These are phyloP conservation scores for Phytophthora capsici DNA, from an alignment of 352 stramenopile genomes.

Conservation along the genomic window DNA sequence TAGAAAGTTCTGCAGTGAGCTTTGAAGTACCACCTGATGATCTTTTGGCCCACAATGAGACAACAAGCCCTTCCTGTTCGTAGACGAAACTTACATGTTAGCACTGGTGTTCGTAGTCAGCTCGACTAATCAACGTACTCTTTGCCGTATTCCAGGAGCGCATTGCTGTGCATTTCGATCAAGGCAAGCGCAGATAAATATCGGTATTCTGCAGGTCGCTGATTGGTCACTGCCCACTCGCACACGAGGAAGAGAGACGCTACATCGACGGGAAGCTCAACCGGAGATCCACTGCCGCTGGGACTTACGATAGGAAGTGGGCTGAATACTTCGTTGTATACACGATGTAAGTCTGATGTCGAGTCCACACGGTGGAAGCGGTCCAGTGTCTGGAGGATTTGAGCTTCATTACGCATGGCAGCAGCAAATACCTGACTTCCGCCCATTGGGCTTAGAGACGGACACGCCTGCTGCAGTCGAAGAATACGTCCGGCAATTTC, in stretches of 20 bases:
- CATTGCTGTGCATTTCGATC: slow-evolving; percentile 84
- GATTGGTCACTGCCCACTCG: slow-evolving; percentile 84
- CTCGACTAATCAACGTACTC: slow-evolving; percentile 41
- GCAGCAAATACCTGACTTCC: slow-evolving; percentile 38
- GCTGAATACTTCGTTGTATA: slow-evolving; percentile 80
- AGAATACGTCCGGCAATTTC: slow-evolving; percentile 74
- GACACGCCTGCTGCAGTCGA: slow-evolving; percentile 66
- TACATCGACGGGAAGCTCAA: slow-evolving; percentile 71
- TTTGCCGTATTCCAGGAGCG: slow-evolving; percentile 64
- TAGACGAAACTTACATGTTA: slow-evolving; percentile 15
- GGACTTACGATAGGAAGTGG: slow-evolving; percentile 43
- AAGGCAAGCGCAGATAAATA: slow-evolving; percentile 82
- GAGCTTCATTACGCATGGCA: slow-evolving; percentile 74
- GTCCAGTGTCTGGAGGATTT: slow-evolving; percentile 80
- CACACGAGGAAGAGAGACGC: slow-evolving; percentile 77
- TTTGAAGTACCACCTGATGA: slow-evolving; percentile 77
- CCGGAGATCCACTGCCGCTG: slow-evolving; percentile 16
- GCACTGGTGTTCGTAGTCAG: background rate
- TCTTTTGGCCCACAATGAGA: slow-evolving; percentile 46
- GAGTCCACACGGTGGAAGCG: slow-evolving; percentile 82
- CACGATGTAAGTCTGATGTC: slow-evolving; percentile 67
- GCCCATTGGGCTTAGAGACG: slow-evolving; percentile 31
- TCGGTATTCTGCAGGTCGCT: slow-evolving; percentile 81
- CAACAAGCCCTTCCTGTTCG: slow-evolving; percentile 53
- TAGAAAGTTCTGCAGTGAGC: slow-evolving; percentile 77